Evolutionary conservation across 1,284 basidiomycete genomes (phyloP).

Genomic region (Malassezia equina): DNA sequence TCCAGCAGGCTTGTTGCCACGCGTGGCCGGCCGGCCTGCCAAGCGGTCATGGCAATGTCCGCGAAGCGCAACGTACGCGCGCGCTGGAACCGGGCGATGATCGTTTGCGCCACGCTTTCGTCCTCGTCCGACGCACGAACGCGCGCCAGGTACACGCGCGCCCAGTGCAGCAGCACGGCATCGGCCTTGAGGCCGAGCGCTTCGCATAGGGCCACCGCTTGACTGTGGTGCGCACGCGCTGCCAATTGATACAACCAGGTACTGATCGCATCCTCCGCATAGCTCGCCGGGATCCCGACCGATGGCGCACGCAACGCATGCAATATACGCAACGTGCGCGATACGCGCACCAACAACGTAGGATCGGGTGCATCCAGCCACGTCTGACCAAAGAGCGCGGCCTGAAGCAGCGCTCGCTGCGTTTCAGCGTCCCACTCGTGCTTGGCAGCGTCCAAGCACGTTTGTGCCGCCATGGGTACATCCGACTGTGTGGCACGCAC

Average conservation of each 20-base stretch:
- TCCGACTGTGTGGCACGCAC: slow-evolving; percentile 70
- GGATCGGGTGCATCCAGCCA: slow-evolving; percentile 88
- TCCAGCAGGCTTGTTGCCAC: slow-evolving; percentile 89
- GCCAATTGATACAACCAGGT: slow-evolving; percentile 71
- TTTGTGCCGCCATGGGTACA: slow-evolving; percentile 75
- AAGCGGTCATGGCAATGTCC: slow-evolving; percentile 84
- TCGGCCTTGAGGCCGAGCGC: slow-evolving; percentile 74
- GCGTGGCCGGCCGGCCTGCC: slow-evolving; percentile 73
- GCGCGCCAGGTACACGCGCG: slow-evolving; percentile 73
- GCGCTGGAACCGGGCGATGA: slow-evolving; percentile 11
- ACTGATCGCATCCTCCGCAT: slow-evolving; percentile 60
- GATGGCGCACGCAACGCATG: slow-evolving; percentile 84
- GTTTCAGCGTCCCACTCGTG: slow-evolving; percentile 79
- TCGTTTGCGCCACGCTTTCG: slow-evolving; percentile 55
- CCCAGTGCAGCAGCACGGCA: slow-evolving; percentile 87
- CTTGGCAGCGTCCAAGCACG: slow-evolving; percentile 85
- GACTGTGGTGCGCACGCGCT: slow-evolving; percentile 75
- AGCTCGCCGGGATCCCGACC: slow-evolving; percentile 85
- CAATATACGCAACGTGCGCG: slow-evolving; percentile 81
- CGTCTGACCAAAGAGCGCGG: slow-evolving; percentile 85
- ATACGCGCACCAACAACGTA: slow-evolving; percentile 78
- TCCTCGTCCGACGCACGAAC: slow-evolving; percentile 56
- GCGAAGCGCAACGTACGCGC: slow-evolving; percentile 65
- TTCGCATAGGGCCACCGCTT: slow-evolving; percentile 80
- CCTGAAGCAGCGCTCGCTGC: slow-evolving; percentile 73